These are phyloP conservation scores for Silene vulgaris DNA, from an alignment of 179 eudicot species.

Conservation along the genomic window DNA sequence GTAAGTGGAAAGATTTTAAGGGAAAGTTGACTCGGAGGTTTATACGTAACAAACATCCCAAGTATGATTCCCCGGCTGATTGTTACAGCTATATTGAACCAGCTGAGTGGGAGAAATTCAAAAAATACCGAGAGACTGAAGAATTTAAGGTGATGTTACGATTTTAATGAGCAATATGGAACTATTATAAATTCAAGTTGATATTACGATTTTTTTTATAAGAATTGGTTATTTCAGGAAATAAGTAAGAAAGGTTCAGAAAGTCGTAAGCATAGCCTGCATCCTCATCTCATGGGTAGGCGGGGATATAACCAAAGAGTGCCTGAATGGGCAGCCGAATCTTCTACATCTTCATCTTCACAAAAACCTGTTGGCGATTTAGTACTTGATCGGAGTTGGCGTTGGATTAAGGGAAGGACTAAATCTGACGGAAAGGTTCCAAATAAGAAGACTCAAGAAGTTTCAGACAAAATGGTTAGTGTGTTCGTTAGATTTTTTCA, in stretches of 20 bases:
- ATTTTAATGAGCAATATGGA: neutral
- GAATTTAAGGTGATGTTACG: constrained; percentile 5
- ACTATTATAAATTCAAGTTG: too few species aligned
- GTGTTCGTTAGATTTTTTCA: neutral
- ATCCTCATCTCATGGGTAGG: neutral
- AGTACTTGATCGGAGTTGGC: neutral
- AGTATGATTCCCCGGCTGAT: constrained; percentile 4
- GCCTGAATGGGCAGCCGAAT: neutral
- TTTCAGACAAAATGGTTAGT: neutral
- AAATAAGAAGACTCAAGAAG: constrained; percentile 8
- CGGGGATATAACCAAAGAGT: neutral
- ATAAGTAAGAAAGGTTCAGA: neutral
- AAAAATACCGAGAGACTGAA: neutral
- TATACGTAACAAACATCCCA: constrained; percentile 1
- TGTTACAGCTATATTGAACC: neutral
- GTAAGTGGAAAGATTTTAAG: neutral
- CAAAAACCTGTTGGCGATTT: too few species aligned
- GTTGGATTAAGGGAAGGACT: constrained; percentile 4
- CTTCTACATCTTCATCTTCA: neutral
- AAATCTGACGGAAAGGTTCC: constrained; percentile 1
- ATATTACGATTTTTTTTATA: too few species aligned
- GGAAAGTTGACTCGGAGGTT: neutral
- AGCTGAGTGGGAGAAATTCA: neutral
- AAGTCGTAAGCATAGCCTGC: neutral
- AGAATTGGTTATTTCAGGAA: neutral